Evolutionary conservation across 176 grass and related monocot species (phyloP).

Genomic region (Oryza longistaminata): DNA sequence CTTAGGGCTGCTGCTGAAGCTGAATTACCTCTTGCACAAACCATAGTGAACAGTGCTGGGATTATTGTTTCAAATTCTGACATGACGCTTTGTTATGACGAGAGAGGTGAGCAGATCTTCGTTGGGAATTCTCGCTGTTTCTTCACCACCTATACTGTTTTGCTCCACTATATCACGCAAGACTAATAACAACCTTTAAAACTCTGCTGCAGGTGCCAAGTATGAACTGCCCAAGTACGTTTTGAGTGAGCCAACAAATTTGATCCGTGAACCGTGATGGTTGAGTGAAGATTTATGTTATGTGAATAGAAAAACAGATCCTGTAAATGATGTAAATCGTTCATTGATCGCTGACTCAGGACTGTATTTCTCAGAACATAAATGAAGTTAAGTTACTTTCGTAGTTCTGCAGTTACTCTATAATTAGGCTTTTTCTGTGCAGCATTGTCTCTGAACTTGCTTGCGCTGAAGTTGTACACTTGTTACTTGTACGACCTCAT

Average conservation of each 20-base stretch:
- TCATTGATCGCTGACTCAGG: slow-evolving; percentile 12
- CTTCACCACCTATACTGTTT: not conserved
- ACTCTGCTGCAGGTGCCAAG: slow-evolving; percentile 67
- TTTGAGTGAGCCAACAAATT: slow-evolving; percentile 84
- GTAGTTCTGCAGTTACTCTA: slow-evolving; percentile 17
- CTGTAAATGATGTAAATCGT: slow-evolving; percentile 36
- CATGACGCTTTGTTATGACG: slow-evolving; percentile 85
- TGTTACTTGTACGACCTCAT: not conserved
- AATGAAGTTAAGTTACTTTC: slow-evolving; percentile 21
- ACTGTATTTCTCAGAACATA: slow-evolving; percentile 1
- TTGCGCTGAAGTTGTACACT: not conserved
- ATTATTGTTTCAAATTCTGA: slow-evolving; percentile 81
- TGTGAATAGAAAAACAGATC: slow-evolving; percentile 4
- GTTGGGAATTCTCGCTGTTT: not conserved
- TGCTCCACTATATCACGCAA: not conserved
- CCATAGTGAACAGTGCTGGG: slow-evolving; percentile 85
- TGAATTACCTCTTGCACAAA: slow-evolving; percentile 81
- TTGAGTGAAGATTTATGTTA: slow-evolving; percentile 26
- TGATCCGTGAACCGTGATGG: slow-evolving; percentile 67
- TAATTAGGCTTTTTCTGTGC: not conserved
- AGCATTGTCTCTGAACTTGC: not conserved
- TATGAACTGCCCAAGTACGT: slow-evolving; percentile 89
- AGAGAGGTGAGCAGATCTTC: slow-evolving; percentile 60
- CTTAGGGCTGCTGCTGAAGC: slow-evolving; percentile 70
- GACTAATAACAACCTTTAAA: not conserved